These are phyloP conservation scores for Solanum hybrid DNA, from an alignment of 305 asterid species.

Conservation along the genomic window DNA sequence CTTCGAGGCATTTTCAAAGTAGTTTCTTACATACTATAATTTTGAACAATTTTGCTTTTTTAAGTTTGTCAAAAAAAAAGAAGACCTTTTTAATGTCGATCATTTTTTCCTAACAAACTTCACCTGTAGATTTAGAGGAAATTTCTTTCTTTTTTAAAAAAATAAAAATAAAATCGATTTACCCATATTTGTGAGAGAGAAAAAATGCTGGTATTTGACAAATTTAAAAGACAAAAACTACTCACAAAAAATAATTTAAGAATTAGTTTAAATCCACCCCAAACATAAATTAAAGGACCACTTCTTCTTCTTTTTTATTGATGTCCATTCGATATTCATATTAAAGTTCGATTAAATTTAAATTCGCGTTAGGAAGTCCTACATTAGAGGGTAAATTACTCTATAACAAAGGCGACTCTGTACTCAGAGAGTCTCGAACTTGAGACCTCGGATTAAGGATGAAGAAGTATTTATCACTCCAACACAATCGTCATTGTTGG, in stretches of 20 bases:
- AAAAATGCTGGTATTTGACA: background rate
- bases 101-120: background rate
- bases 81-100: background rate
- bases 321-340: background rate
- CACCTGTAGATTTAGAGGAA: background rate
- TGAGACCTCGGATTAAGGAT: background rate
- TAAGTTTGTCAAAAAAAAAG: background rate
- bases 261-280: background rate
- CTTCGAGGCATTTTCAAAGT: background rate
- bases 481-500: background rate
- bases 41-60: background rate
- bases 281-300: background rate
- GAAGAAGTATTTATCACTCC: background rate
- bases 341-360: background rate
- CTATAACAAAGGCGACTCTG: no score
- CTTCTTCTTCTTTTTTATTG: no score
- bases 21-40: background rate
- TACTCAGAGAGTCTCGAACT: background rate
- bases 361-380: no score
- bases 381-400: no score
- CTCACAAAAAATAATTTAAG: background rate
- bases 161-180: no score
- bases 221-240: background rate
- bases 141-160: no score
- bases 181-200: background rate